Conservation (phyloP, 129 eudicot genomes). For the Rutidosis leptorrhynchoides region DNA sequence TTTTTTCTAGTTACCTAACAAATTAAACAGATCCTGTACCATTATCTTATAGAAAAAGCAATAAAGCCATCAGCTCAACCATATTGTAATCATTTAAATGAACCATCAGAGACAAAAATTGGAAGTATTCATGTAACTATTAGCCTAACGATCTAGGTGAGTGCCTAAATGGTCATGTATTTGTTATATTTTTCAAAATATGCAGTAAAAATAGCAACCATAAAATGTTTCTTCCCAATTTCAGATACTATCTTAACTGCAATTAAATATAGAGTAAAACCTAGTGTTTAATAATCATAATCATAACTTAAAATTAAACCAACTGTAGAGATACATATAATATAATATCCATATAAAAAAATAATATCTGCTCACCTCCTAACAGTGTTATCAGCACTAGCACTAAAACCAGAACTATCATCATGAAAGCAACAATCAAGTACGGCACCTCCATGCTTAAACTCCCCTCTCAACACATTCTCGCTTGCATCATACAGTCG, state of each 20-base stretch:
- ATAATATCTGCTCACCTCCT: constrained; percentile 49
- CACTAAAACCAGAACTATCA: constrained; percentile 86
- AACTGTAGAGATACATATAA: not conserved
- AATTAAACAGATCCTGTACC: not conserved
- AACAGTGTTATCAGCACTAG: constrained; percentile 72
- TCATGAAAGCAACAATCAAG: constrained; percentile 98
- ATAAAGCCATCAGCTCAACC: constrained; percentile 5
- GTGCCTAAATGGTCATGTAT: not conserved
- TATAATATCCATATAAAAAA: not conserved
- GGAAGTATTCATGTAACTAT: not conserved
- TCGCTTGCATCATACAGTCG: constrained; percentile 89
- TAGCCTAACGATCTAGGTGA: not conserved
- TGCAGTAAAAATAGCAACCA: not conserved
- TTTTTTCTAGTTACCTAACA: constrained; percentile 2
- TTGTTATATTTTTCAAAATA: not conserved
- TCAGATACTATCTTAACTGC: not conserved
- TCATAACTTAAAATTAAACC: not conserved
- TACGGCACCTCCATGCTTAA: constrained; percentile 83
- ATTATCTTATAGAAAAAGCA: not conserved
- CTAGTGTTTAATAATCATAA: constrained; percentile 1
- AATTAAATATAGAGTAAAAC: not conserved
- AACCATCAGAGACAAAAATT: not conserved
- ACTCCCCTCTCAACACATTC: constrained; percentile 82
- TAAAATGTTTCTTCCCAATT: not conserved
- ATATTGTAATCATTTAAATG: not conserved